phyloP scores from a whole-genome alignment of 352 stramenopile species.

The Elongisporangium undulatum region DNA sequence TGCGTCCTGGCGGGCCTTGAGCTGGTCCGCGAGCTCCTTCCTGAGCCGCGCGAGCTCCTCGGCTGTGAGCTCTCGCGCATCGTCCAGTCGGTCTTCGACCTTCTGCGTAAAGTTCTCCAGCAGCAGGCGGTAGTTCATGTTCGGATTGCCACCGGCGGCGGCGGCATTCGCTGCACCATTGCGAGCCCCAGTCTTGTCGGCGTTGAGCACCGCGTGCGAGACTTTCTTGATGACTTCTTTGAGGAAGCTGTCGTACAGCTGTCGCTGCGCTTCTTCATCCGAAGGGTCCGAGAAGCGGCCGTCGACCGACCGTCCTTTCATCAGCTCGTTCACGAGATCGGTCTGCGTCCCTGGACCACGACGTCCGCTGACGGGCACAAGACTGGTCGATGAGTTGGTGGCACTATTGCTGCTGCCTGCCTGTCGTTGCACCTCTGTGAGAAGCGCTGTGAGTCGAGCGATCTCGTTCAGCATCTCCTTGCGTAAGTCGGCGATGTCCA shows the following conservation, averaged over 20 bases:
- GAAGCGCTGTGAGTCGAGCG: constrained; percentile 25
- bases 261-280: constrained; percentile 36
- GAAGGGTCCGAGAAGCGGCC: constrained; percentile 32
- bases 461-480: constrained; percentile 54
- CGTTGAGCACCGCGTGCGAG: constrained; percentile 39
- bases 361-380: constrained; percentile 13
- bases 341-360: constrained; percentile 24
- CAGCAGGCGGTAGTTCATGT: constrained; percentile 64
- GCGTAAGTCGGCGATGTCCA: constrained; percentile 43
- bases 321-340: constrained; percentile 53
- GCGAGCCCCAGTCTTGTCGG: constrained; percentile 27
- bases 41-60: constrained; percentile 59
- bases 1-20: constrained; percentile 47
- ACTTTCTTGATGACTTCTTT: constrained; percentile 82
- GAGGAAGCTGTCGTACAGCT: constrained; percentile 70
- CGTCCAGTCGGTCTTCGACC: constrained; percentile 61
- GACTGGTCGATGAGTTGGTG: constrained; percentile 9
- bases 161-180: constrained; percentile 10
- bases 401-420: constrained; percentile 9
- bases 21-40: constrained; percentile 63
- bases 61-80: constrained; percentile 50
- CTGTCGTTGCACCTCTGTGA: constrained; percentile 17
- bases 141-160: constrained; percentile 33
- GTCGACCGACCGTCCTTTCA: constrained; percentile 49
- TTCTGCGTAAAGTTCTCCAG: constrained; percentile 74